phyloP scores from a whole-genome alignment of 1,284 basidiomycete species.

The Vanrija pseudolonga region DNA sequence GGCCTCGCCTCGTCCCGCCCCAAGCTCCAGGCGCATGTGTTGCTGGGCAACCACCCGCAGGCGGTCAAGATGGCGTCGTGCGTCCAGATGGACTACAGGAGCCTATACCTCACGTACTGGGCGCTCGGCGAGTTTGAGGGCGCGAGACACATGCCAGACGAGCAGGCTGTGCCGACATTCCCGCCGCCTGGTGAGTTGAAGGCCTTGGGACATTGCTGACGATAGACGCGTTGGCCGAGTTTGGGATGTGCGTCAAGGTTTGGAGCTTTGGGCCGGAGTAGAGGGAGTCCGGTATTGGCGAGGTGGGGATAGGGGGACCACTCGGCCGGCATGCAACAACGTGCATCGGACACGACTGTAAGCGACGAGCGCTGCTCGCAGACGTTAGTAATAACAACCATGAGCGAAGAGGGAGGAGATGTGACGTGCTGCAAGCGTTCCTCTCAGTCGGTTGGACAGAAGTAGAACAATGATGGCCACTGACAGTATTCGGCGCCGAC shows the following conservation, averaged over 20 bases:
- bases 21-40: slow-evolving; percentile 12
- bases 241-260: slow-evolving; percentile 29
- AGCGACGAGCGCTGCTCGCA: too few species aligned
- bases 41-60: slow-evolving; percentile 21
- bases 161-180: slow-evolving; percentile 6
- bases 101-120: slow-evolving; percentile 31
- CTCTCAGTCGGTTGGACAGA: too few species aligned
- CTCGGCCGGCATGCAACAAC: too few species aligned
- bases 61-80: slow-evolving; percentile 25
- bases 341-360: too few species aligned
- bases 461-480: too few species aligned
- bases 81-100: slow-evolving; percentile 31
- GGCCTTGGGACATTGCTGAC: background rate
- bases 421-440: too few species aligned
- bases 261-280: slow-evolving; percentile 28
- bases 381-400: too few species aligned
- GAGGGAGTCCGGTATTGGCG: background rate
- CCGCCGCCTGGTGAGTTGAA: slow-evolving; percentile 2
- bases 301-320: too few species aligned
- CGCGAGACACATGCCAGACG: background rate
- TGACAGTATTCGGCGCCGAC: too few species aligned
- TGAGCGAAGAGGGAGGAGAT: too few species aligned
- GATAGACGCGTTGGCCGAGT: slow-evolving; percentile 7
- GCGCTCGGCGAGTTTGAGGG: slow-evolving; percentile 19
- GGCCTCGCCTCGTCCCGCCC: background rate